These are phyloP conservation scores for Erythrophleum ivorense DNA, from an alignment of 331 rosid genomes.

Conservation along the genomic window DNA sequence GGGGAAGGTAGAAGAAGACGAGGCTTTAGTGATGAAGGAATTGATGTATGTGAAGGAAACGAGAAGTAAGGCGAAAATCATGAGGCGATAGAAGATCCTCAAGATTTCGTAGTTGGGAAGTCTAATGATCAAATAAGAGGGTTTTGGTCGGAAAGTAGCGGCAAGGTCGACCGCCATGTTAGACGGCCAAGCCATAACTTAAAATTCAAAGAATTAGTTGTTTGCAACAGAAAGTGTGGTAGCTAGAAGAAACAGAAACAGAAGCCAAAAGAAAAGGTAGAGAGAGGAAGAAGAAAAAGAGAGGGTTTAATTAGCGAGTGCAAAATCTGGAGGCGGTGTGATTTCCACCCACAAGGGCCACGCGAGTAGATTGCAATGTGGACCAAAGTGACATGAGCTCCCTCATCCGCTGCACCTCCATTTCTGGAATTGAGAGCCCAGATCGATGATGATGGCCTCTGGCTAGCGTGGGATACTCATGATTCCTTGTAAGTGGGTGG, in stretches of 20 bases:
- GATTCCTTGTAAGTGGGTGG: not conserved
- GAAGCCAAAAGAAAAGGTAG: not conserved
- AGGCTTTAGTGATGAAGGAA: conserved; percentile 22
- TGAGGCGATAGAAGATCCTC: conserved; percentile 38
- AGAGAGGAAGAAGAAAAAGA: not conserved
- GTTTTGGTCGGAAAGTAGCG: conserved; percentile 39
- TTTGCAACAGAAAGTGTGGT: not conserved
- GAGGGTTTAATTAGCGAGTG: conserved; percentile 60
- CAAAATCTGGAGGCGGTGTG: conserved; percentile 89
- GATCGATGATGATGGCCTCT: conserved; percentile 42
- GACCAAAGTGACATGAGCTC: conserved; percentile 70
- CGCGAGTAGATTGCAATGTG: conserved; percentile 46
- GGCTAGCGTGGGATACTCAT: not conserved
- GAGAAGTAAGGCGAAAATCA: conserved; percentile 43
- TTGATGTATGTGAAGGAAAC: conserved; percentile 44
- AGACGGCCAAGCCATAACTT: not conserved
- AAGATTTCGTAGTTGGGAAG: conserved; percentile 43
- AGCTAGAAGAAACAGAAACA: not conserved
- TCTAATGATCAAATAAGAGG: conserved; percentile 45
- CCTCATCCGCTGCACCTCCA: conserved; percentile 82
- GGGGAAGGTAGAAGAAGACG: conserved; percentile 14
- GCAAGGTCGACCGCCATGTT: conserved; percentile 48
- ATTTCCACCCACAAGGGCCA: conserved; percentile 88
- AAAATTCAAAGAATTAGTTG: not conserved
- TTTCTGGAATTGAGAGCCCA: conserved; percentile 41